Base-by-base conservation (phyloP, 495 filamentous ascomycete species). In the Penicillium macrosclerotiorum region DNA sequence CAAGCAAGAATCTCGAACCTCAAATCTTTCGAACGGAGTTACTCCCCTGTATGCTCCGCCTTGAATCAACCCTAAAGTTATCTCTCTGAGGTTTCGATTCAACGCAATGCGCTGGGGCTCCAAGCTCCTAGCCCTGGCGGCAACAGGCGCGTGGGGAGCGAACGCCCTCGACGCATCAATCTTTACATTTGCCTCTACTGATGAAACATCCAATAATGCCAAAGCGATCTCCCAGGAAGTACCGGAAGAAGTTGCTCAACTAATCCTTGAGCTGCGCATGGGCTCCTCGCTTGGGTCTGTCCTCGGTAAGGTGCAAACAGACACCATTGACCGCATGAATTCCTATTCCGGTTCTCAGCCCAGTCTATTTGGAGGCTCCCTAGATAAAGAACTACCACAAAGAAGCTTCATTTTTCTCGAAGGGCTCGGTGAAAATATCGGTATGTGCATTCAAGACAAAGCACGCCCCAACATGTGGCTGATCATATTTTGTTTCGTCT, bases 181-280 rank as follows among this genome's bases (percentile, higher is more conserved):
- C 24, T 68, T 74, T 35, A 67, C 60, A 4, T 69, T 71, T 19
- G 54, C 61, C 18, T 34, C 45, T 8, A 32, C 24, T 19, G 7
- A 26, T n/a, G 24, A 42, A 17, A 26, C 29, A 9, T 22, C 41
- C 2, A 12, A 33, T 23, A 42, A 45, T 26, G n/a, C 37, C 5
- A 32, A 18, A 7, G 5, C 30, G 9, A 17, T 33, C 9, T 37
- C 37, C 39, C 46, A 46, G 30, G 47, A 46, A 13, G 47, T 72
- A 37, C 63, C 67, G 11, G 69, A 79, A 19, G 64, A 72, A 52
- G 63, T 68, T 25, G 76, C 79, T 33, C 71, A 72, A 52, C 64
- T 78, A 23, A 60, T 84, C 20, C 37, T 84, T 31, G 77, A 80
- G 42, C 73, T 78, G 47, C 70, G 79, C 54, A 58, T 77, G 44